A percentile compares a stretch with the other conserved stretches of the same genome.
Conservation (phyloP, 2,329 filamentous ascomycete genomes). For the Keithomyces neogunnii region DNA sequence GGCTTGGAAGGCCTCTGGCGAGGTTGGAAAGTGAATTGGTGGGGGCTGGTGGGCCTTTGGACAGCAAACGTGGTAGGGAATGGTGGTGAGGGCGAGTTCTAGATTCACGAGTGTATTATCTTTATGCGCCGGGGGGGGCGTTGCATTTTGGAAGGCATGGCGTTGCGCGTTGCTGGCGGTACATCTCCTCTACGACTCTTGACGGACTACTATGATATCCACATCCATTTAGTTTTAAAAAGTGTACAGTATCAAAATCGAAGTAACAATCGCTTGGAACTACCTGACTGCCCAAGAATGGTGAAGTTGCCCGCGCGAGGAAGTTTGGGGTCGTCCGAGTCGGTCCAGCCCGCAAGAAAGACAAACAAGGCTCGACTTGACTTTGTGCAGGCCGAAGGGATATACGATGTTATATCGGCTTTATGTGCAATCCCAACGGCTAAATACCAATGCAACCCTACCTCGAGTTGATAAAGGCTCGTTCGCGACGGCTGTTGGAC, state of each 20-base stretch:
- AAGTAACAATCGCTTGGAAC: too few relatives aligned
- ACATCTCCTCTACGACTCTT: constrained; percentile 7
- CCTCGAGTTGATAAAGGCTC: too few relatives aligned
- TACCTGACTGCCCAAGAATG: background rate
- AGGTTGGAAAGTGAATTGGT: constrained; percentile 71
- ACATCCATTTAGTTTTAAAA: constrained; percentile 13
- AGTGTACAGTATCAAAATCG: background rate
- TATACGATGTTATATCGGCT: background rate
- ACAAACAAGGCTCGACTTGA: too few relatives aligned
- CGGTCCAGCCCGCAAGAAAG: too few relatives aligned
- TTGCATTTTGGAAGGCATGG: constrained; percentile 3
- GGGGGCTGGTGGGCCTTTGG: constrained; percentile 69
- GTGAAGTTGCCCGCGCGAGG: background rate
- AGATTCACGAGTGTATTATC: constrained; percentile 12
- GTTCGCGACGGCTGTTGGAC: too few relatives aligned
- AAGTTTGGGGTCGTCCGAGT: background rate
- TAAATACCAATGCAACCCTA: too few relatives aligned
- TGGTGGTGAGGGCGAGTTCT: constrained; percentile 54
- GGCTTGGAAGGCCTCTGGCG: constrained; percentile 61
- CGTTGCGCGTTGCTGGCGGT: constrained; percentile 3
- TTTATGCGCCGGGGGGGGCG: background rate
- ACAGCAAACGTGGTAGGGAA: constrained; percentile 55
- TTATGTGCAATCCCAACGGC: background rate
- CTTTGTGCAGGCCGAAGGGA: background rate
- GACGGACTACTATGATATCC: constrained; percentile 26